phyloP scores from a whole-genome alignment of 2,329 filamentous ascomycete genomes.

The Nigrospora osmanthi region DNA sequence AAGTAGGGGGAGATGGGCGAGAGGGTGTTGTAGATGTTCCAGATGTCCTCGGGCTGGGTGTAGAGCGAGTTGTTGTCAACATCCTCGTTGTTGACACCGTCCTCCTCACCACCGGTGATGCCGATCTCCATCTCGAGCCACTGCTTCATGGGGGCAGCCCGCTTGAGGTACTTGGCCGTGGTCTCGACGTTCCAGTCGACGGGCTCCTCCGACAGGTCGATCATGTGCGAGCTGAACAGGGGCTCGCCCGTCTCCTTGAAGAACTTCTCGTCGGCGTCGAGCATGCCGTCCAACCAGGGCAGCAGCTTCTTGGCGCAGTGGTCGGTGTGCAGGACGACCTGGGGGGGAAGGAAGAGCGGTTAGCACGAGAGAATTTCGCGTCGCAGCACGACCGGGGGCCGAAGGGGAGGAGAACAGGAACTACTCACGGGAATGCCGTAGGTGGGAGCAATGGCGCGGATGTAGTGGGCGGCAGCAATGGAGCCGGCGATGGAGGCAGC shows the following conservation, averaged over 20 bases:
- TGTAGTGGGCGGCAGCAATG: conserved; percentile 86
- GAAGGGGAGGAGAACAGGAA: no score
- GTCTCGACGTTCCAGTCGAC: conserved; percentile 88
- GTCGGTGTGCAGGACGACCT: conserved; percentile 83
- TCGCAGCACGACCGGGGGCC: not conserved
- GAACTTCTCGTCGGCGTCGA: conserved; percentile 88
- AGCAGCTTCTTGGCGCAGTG: conserved; percentile 99
- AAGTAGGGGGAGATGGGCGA: conserved; percentile 88
- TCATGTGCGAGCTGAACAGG: conserved; percentile 97
- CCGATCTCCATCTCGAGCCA: conserved; percentile 98
- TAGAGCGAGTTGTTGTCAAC: conserved; percentile 96
- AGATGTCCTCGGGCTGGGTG: conserved; percentile 96
- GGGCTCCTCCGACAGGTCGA: conserved; percentile 88
- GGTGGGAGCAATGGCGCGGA: conserved; percentile 75
- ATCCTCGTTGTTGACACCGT: conserved; percentile 96
- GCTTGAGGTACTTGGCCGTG: conserved; percentile 88
- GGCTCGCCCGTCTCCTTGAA: conserved; percentile 92
- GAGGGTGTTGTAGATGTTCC: conserved; percentile 82
- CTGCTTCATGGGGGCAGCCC: conserved; percentile 93
- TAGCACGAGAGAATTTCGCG: not conserved
- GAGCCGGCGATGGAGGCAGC: conserved; percentile 81
- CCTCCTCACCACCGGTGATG: conserved; percentile 95
- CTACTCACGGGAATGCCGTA: conserved; percentile 69
- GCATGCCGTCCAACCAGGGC: conserved; percentile 93
- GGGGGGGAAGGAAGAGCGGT: not conserved